A percentile compares a stretch with the other conserved stretches of the same genome.
These are phyloP conservation scores for Ophiostoma ulmi DNA, from an alignment of 2,329 filamentous ascomycete genomes.

Conservation along the genomic window DNA sequence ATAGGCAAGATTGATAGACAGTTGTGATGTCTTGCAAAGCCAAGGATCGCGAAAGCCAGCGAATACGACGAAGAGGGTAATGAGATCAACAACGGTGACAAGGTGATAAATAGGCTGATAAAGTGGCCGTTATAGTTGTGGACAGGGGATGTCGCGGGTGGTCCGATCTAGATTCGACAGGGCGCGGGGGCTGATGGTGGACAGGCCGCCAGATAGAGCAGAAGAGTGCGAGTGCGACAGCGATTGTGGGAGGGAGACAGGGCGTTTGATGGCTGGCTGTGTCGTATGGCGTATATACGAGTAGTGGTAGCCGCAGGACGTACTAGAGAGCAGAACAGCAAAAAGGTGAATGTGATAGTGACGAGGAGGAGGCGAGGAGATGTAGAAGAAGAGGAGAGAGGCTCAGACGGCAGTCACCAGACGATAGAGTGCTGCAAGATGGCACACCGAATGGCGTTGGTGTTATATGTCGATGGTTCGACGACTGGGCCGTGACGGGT, in stretches of 20 bases:
- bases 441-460: not conserved
- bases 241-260: not conserved
- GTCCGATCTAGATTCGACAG: conserved; percentile 2
- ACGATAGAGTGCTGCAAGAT: conserved; percentile 1
- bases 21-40: no score
- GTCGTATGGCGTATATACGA: not conserved
- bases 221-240: not conserved
- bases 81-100: not conserved
- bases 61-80: not conserved
- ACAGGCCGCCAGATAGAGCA: not conserved
- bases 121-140: not conserved
- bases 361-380: not conserved
- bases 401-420: not conserved
- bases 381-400: not conserved
- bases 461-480: not conserved
- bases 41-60: not conserved
- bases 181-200: not conserved
- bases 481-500: not conserved
- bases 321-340: no score
- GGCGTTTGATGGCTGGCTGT: not conserved
- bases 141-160: conserved; percentile 13
- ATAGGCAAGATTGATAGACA: not conserved
- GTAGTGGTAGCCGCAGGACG: not conserved
- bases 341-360: not conserved
- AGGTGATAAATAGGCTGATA: not conserved